phyloP scores from a whole-genome alignment of 73 alveolate genomes.

The Paraurostyla sp. region DNA sequence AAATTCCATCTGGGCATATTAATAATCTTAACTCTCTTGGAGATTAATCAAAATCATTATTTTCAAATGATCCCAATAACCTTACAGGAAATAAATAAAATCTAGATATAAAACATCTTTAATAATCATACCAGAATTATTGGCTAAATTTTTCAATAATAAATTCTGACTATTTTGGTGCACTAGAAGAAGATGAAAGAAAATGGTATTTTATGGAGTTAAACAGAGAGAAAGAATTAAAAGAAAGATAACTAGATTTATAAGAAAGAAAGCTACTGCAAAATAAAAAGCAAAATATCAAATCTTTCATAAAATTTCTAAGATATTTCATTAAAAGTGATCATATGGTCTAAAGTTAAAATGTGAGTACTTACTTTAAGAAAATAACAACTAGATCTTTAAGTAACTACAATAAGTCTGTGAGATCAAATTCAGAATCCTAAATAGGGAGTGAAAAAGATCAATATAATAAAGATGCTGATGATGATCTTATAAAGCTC shows the following conservation, averaged over 20 bases:
- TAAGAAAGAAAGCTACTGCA: neutral
- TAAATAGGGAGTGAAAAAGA: no score
- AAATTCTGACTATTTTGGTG: neutral
- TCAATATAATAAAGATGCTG: no score
- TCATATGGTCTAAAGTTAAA: neutral
- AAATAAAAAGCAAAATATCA: neutral
- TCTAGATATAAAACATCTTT: neutral
- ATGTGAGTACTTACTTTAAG: neutral
- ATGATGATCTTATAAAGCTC: no score
- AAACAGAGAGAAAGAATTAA: neutral
- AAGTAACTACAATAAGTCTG: no score
- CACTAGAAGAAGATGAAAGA: neutral
- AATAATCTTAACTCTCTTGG: no score
- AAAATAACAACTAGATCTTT: neutral
- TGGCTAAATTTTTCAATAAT: neutral
- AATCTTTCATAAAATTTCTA: neutral
- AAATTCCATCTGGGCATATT: neutral
- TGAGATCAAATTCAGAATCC: no score
- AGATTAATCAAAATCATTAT: no score
- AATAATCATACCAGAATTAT: neutral
- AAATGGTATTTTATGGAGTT: neutral
- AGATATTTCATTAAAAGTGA: slow-evolving; percentile 46
- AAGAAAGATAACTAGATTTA: slow-evolving; percentile 14
- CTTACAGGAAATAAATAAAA: no score
- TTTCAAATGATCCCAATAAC: no score